These are phyloP conservation scores for Diaporthe sp. DNA, from an alignment of 2,329 filamentous ascomycete species.

Conservation along the genomic window DNA sequence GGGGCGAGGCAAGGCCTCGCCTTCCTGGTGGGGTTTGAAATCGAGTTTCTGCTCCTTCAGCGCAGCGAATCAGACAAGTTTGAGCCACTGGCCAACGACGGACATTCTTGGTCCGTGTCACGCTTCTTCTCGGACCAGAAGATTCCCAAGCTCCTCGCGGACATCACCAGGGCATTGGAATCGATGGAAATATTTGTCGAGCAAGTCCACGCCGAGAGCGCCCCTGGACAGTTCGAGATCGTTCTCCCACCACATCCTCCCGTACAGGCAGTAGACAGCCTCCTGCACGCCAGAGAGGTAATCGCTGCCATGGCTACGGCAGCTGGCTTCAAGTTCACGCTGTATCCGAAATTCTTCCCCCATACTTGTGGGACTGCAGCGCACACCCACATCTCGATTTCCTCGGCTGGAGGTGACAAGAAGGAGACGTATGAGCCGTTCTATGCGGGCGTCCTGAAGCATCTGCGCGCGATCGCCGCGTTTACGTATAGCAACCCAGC, in stretches of 20 bases:
- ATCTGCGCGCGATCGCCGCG: conserved; percentile 76
- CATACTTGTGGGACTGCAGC: conserved; percentile 73
- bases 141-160: conserved; percentile 71
- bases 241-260: conserved; percentile 75
- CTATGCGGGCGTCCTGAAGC: conserved; percentile 78
- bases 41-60: conserved; percentile 82
- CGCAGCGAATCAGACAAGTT: conserved; percentile 54
- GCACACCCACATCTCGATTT: conserved; percentile 79
- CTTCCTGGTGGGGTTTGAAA: conserved; percentile 83
- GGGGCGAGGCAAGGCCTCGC: conserved; percentile 67
- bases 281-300: conserved; percentile 79
- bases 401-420: conserved; percentile 57
- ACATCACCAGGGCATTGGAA: conserved; percentile 74
- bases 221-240: conserved; percentile 83
- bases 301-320: conserved; percentile 75
- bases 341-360: conserved; percentile 79
- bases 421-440: conserved; percentile 72
- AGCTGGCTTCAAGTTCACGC: conserved; percentile 75
- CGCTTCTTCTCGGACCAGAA: conserved; percentile 72
- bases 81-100: conserved; percentile 65
- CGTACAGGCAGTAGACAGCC: conserved; percentile 77
- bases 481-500: conserved; percentile 76
- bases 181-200: conserved; percentile 76
- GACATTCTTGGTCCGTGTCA: conserved; percentile 80
- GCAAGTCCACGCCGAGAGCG: conserved; percentile 81